phyloP scores from a whole-genome alignment of 2,329 filamentous ascomycete genomes.

The Thelonectria olida region DNA sequence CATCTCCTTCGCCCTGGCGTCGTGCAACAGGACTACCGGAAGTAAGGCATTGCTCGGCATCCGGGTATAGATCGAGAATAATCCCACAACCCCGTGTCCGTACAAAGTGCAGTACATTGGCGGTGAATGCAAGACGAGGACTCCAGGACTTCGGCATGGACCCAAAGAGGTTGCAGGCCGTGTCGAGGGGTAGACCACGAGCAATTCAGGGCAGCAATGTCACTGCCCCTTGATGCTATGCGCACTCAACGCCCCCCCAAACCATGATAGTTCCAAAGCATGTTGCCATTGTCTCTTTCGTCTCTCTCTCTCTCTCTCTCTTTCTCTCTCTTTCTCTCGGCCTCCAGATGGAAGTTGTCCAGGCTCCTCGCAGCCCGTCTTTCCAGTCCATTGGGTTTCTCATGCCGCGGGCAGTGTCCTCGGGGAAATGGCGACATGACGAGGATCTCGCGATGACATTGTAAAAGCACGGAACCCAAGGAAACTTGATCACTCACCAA shows the following conservation, averaged over 20 bases:
- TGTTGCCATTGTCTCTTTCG: background rate
- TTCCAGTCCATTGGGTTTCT: background rate
- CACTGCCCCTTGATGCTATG: slow-evolving; percentile 5
- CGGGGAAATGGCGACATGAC: slow-evolving; percentile 3
- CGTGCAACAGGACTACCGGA: too few relatives aligned
- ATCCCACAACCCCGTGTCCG: background rate
- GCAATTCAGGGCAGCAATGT: slow-evolving; percentile 14
- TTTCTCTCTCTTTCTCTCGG: background rate
- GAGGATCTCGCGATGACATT: background rate
- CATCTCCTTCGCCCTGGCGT: too few relatives aligned
- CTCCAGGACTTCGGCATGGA: background rate
- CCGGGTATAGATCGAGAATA: background rate
- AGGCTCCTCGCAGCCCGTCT: background rate
- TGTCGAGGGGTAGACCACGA: slow-evolving; percentile 5
- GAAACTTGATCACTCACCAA: slow-evolving; percentile 13
- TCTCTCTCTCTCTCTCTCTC: slow-evolving; percentile 3
- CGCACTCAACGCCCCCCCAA: background rate
- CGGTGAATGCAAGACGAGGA: slow-evolving; percentile 17
- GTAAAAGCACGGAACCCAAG: background rate
- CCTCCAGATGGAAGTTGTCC: background rate
- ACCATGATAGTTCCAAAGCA: too few relatives aligned
- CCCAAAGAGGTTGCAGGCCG: background rate
- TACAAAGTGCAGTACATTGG: slow-evolving; percentile 1
- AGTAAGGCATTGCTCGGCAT: background rate
- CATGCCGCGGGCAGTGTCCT: background rate